phyloP scores from a whole-genome alignment of 2,329 filamentous ascomycete species.

The Dissoconium aciculare region DNA sequence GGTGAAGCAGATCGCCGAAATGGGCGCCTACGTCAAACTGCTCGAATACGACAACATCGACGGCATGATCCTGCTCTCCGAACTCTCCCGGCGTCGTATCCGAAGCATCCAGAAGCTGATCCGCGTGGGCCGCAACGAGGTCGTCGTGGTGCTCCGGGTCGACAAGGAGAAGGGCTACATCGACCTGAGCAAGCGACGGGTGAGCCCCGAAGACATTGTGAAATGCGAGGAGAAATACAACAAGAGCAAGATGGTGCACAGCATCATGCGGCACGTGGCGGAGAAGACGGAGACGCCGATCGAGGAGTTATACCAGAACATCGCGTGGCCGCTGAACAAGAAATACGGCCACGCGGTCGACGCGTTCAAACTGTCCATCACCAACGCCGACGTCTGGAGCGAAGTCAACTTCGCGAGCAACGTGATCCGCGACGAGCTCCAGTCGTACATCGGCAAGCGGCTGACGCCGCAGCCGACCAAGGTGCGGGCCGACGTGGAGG shows the following conservation, averaged over 20 bases:
- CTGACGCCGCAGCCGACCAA: slow-evolving; percentile 97
- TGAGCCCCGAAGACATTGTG: slow-evolving; percentile 91
- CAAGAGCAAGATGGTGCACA: slow-evolving; percentile 99
- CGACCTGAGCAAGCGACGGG: slow-evolving; percentile 94
- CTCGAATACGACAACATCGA: slow-evolving; percentile 99
- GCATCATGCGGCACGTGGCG: slow-evolving; percentile 95
- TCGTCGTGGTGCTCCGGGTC: slow-evolving; percentile 94
- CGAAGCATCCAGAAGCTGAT: slow-evolving; percentile 98
- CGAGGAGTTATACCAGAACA: slow-evolving; percentile 81
- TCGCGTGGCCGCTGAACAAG: slow-evolving; percentile 94
- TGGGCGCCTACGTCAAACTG: slow-evolving; percentile 99
- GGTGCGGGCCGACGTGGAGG: slow-evolving; percentile 93
- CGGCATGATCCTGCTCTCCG: slow-evolving; percentile 97
- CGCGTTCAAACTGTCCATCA: slow-evolving; percentile 98
- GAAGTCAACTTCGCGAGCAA: slow-evolving; percentile 81
- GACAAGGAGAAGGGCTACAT: slow-evolving; percentile 99
- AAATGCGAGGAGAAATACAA: slow-evolving; percentile 99
- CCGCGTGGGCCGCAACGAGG: slow-evolving; percentile 92
- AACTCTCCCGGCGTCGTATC: slow-evolving; percentile 95
- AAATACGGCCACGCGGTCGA: slow-evolving; percentile 94
- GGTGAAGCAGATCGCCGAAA: slow-evolving; percentile 99
- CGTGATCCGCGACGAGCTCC: slow-evolving; percentile 73
- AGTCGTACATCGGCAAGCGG: slow-evolving; percentile 91
- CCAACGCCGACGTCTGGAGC: slow-evolving; percentile 92
- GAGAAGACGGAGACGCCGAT: slow-evolving; percentile 95